Evolutionary conservation across 1,284 basidiomycete species (phyloP).

Genomic region (Macrocybe sp.): DNA sequence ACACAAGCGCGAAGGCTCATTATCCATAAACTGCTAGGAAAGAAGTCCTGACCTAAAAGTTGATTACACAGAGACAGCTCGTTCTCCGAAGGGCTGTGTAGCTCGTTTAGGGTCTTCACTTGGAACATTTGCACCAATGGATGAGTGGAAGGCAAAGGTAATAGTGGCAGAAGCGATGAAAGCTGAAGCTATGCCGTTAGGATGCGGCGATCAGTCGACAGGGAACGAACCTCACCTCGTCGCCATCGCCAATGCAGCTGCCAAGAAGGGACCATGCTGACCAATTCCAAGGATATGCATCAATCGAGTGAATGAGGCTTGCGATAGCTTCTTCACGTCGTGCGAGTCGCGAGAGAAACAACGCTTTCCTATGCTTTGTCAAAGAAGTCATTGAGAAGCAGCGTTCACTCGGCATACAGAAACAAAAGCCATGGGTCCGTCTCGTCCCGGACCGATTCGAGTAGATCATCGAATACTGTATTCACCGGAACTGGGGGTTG

Average conservation of each 20-base stretch:
- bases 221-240: constrained; percentile 59
- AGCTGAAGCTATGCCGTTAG: constrained; percentile 37
- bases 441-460: constrained; percentile 50
- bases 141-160: constrained; percentile 63
- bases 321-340: constrained; percentile 86
- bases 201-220: constrained; percentile 16
- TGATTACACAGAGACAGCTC: constrained; percentile 76
- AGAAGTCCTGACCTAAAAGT: constrained; percentile 65
- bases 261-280: constrained; percentile 85
- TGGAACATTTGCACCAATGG: constrained; percentile 85
- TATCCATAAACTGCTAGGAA: constrained; percentile 83
- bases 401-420: constrained; percentile 47
- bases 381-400: constrained; percentile 3
- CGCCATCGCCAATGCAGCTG: constrained; percentile 80
- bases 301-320: constrained; percentile 73
- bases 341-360: constrained; percentile 76
- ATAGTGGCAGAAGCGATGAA: constrained; percentile 56
- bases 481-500: constrained; percentile 72
- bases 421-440: constrained; percentile 86
- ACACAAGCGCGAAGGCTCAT: constrained; percentile 83
- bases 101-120: constrained; percentile 83
- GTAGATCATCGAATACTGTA: constrained; percentile 52
- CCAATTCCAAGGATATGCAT: constrained; percentile 93
- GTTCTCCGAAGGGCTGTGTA: constrained; percentile 84
- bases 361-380: constrained; percentile 54